Evolutionary conservation across 2,329 filamentous ascomycete species (phyloP).

Genomic region (Fusarium bulbicola): DNA sequence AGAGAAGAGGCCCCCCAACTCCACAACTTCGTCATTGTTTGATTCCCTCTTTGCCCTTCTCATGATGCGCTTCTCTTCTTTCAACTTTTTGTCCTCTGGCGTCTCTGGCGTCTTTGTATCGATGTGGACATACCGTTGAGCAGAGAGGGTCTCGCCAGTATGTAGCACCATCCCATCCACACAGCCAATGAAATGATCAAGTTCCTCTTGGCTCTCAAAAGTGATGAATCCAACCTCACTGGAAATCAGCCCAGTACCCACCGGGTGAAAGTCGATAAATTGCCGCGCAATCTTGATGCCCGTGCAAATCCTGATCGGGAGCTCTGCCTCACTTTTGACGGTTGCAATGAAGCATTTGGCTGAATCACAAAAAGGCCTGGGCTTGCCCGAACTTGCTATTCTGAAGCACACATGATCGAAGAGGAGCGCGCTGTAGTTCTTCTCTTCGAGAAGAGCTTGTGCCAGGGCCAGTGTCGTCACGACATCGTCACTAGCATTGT

Average conservation of each 20-base stretch:
- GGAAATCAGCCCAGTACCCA: not conserved
- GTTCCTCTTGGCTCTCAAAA: not conserved
- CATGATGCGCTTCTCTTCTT: not conserved
- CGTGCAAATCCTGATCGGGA: conserved; percentile 5
- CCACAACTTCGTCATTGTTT: not conserved
- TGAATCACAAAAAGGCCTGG: not conserved
- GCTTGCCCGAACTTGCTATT: accelerated
- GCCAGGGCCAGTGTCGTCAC: conserved; percentile 15
- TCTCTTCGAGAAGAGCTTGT: not conserved
- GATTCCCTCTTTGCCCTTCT: not conserved
- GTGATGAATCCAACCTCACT: not conserved
- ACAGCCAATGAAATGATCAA: not conserved
- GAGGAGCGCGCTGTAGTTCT: not conserved
- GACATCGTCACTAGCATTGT: conserved; percentile 31
- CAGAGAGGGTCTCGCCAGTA: conserved; percentile 2
- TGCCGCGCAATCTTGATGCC: conserved; percentile 6
- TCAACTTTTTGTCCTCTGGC: not conserved
- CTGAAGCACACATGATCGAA: not conserved
- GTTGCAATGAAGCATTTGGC: not conserved
- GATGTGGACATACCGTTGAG: not conserved
- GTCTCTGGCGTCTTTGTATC: not conserved
- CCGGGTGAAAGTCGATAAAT: not conserved
- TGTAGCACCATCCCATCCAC: not conserved
- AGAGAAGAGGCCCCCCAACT: not conserved
- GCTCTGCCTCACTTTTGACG: not conserved